Evolutionary conservation across 495 filamentous ascomycete genomes (phyloP).

Genomic region (Ramalina intermedia): DNA sequence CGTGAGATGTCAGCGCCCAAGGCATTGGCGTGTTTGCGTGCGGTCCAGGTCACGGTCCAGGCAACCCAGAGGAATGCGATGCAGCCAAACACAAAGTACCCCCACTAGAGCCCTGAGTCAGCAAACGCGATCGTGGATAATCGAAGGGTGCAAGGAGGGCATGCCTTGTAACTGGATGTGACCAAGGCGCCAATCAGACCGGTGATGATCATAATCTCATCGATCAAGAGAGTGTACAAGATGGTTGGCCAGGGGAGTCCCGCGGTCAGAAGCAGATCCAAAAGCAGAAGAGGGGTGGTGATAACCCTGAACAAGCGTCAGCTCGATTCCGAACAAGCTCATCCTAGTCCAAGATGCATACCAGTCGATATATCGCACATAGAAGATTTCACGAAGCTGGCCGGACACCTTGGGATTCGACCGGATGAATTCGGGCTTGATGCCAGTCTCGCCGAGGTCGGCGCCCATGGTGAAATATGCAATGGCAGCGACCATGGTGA

Average conservation of each 20-base stretch:
- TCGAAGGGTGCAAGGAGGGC: neutral
- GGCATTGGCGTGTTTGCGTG: constrained; percentile 37
- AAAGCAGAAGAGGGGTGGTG: constrained; percentile 36
- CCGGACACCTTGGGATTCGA: constrained; percentile 27
- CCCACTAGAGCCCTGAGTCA: constrained; percentile 20
- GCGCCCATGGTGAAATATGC: constrained; percentile 58
- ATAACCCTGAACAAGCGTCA: constrained; percentile 21
- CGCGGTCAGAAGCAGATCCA: constrained; percentile 48
- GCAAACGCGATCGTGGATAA: neutral
- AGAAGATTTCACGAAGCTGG: constrained; percentile 50
- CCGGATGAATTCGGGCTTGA: constrained; percentile 38
- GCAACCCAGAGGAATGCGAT: constrained; percentile 37
- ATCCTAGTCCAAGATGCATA: constrained; percentile 26
- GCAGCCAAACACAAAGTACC: constrained; percentile 50
- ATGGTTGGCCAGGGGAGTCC: constrained; percentile 53
- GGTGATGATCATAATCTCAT: constrained; percentile 48
- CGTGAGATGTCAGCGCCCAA: constrained; percentile 34
- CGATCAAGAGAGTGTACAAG: constrained; percentile 43
- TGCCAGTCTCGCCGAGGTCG: constrained; percentile 50
- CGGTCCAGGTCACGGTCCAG: constrained; percentile 42
- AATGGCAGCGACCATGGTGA: constrained; percentile 46
- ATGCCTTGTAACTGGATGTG: constrained; percentile 36
- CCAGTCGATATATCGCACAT: constrained; percentile 58
- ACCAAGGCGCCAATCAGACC: constrained; percentile 49
- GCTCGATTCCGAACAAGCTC: neutral